These are phyloP conservation scores for Fragaria vesca DNA, from an alignment of 306 rosid species.

Conservation along the genomic window DNA sequence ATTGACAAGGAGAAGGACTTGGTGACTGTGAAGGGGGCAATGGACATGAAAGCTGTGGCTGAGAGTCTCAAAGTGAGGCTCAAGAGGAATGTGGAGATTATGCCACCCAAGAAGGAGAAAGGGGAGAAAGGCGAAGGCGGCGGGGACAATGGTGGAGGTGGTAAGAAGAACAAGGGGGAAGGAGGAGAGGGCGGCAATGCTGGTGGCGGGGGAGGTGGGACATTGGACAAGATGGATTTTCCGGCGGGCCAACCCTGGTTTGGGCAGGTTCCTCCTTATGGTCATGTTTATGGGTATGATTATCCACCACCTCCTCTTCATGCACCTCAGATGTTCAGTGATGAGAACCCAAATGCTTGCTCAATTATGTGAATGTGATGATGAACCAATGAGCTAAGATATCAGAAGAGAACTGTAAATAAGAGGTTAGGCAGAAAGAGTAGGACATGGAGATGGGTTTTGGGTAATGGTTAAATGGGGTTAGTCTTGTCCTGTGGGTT, in stretches of 20 bases:
- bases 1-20: conserved; percentile 56
- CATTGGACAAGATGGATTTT: conserved; percentile 31
- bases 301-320: conserved; percentile 27
- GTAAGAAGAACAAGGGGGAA: conserved; percentile 27
- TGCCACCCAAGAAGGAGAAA: conserved; percentile 47
- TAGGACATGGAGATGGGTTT: conserved; percentile 17
- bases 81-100: conserved; percentile 56
- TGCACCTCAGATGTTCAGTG: conserved; percentile 69
- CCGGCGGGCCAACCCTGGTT: conserved; percentile 14
- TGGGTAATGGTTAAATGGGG: neutral
- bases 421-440: conserved; percentile 24
- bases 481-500: neutral
- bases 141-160: conserved; percentile 23
- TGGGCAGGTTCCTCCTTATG: conserved; percentile 23
- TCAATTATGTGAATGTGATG: conserved; percentile 47
- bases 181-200: conserved; percentile 10
- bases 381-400: neutral
- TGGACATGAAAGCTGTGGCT: conserved; percentile 58
- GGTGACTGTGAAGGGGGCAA: conserved; percentile 56
- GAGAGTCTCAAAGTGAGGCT: conserved; percentile 43
- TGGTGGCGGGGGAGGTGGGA: conserved; percentile 27
- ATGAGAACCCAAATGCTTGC: conserved; percentile 88
- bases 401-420: conserved; percentile 29
- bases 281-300: conserved; percentile 15
- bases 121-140: conserved; percentile 19